Conservation (phyloP, 139 green algal species). For the Coccomyxa sp. region DNA sequence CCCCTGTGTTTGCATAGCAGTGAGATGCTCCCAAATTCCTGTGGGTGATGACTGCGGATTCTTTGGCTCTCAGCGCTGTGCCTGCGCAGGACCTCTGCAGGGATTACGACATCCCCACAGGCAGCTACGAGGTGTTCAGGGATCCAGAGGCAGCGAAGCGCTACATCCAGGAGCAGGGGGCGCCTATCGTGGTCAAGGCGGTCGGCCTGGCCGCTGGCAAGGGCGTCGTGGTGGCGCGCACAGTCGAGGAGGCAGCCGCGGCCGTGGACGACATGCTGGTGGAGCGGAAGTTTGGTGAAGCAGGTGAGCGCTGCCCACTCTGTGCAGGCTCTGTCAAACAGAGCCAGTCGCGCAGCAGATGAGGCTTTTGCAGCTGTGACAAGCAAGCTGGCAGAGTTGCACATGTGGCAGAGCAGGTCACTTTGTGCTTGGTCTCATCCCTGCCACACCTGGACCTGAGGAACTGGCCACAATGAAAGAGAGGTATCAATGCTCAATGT, state of each 20-base stretch:
- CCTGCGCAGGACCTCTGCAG: conserved; percentile 62
- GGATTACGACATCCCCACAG: conserved; percentile 94
- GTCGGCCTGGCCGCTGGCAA: conserved; percentile 92
- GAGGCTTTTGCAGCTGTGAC: too few relatives aligned
- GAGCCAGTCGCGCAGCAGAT: not conserved
- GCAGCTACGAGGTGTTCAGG: conserved; percentile 78
- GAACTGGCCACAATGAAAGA: not conserved
- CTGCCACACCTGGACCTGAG: not conserved
- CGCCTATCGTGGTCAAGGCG: conserved; percentile 97
- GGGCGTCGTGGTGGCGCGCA: conserved; percentile 86
- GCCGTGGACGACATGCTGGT: conserved; percentile 92
- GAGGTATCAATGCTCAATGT: not conserved
- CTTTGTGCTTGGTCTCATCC: not conserved
- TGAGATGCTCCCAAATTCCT: not conserved
- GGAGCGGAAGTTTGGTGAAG: conserved; percentile 66
- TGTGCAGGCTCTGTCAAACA: too few relatives aligned
- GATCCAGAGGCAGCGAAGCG: conserved; percentile 60
- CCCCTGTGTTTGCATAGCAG: too few relatives aligned
- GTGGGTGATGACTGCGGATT: too few relatives aligned
- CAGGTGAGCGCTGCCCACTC: too few relatives aligned
- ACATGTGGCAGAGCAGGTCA: too few relatives aligned
- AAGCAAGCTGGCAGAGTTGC: too few relatives aligned
- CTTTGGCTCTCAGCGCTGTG: not conserved
- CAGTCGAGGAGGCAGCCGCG: conserved; percentile 65
- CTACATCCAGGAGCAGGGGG: conserved; percentile 69